Conservation (phyloP, 2,329 filamentous ascomycete genomes). For the Dothistroma septosporum region DNA sequence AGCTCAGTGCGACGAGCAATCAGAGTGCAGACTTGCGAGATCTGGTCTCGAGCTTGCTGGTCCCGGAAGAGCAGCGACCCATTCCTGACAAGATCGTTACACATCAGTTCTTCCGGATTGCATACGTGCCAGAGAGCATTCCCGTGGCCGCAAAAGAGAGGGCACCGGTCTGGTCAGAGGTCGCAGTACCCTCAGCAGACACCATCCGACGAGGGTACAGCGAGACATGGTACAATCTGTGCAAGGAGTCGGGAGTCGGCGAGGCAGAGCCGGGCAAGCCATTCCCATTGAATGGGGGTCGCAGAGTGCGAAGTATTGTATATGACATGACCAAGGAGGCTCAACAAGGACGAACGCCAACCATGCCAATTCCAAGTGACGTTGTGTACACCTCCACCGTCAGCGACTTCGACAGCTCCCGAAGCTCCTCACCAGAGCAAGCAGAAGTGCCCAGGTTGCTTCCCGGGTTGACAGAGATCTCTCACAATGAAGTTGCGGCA, state of each 20-base stretch:
- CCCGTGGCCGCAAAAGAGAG: conserved; percentile 44
- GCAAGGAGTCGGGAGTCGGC: conserved; percentile 49
- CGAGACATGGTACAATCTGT: conserved; percentile 49
- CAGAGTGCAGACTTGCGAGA: conserved; percentile 76
- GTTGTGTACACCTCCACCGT: conserved; percentile 44
- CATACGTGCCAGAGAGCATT: conserved; percentile 62
- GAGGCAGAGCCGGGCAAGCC: conserved; percentile 45
- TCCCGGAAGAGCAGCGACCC: conserved; percentile 70
- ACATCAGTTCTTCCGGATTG: conserved; percentile 73
- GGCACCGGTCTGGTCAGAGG: conserved; percentile 47
- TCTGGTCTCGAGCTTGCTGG: conserved; percentile 69
- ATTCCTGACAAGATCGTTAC: conserved; percentile 74
- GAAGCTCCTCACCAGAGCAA: conserved; percentile 28
- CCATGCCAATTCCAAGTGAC: conserved; percentile 47
- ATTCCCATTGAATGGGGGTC: conserved; percentile 46
- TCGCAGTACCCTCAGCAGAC: conserved; percentile 41
- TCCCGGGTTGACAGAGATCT: conserved; percentile 44
- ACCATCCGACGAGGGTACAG: conserved; percentile 46
- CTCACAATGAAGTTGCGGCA: conserved; percentile 41
- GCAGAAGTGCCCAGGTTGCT: conserved; percentile 35
- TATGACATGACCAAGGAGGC: conserved; percentile 49
- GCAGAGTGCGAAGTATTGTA: conserved; percentile 47
- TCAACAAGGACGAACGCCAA: conserved; percentile 45
- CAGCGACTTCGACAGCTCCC: conserved; percentile 31
- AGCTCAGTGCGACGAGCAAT: conserved; percentile 60